Percentiles rank a stretch among this genome's conserved stretches.
These are phyloP conservation scores for Misopates orontium DNA, from an alignment of 257 asterid species.

Conservation along the genomic window DNA sequence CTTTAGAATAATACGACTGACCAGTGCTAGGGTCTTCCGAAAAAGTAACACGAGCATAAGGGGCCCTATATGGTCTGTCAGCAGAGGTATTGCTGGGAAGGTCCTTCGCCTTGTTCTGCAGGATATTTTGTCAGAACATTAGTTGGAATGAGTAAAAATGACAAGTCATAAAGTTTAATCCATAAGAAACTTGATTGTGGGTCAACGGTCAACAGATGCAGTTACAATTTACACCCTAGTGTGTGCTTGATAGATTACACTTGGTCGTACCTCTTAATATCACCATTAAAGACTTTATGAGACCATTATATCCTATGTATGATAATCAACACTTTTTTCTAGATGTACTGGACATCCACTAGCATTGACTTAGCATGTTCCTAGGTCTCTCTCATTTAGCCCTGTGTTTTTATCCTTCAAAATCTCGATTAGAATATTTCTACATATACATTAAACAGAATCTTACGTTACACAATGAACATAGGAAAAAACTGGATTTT, in stretches of 20 bases:
- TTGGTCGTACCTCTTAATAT: neutral
- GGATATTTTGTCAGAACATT: conserved; percentile 21
- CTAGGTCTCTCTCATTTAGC: neutral
- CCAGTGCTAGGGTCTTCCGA: conserved; percentile 60
- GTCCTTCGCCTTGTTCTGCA: conserved; percentile 46
- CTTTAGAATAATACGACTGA: conserved; percentile 46
- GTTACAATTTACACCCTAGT: neutral
- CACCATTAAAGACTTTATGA: too few relatives aligned
- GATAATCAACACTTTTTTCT: too few relatives aligned
- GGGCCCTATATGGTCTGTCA: conserved; percentile 54
- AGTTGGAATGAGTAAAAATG: neutral
- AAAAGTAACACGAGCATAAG: conserved; percentile 71
- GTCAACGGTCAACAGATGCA: too few relatives aligned
- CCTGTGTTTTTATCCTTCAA: neutral
- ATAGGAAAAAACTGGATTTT: neutral
- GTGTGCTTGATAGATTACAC: neutral
- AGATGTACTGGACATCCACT: too few relatives aligned
- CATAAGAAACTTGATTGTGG: too few relatives aligned
- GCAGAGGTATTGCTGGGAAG: conserved; percentile 36
- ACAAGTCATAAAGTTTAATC: too few relatives aligned
- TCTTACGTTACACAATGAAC: neutral
- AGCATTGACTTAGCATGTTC: too few relatives aligned
- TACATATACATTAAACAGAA: neutral
- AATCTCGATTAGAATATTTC: neutral
- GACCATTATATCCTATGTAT: too few relatives aligned